Conservation (phyloP, 2,329 filamentous ascomycete species). For the Cladophialophora immunda region DNA sequence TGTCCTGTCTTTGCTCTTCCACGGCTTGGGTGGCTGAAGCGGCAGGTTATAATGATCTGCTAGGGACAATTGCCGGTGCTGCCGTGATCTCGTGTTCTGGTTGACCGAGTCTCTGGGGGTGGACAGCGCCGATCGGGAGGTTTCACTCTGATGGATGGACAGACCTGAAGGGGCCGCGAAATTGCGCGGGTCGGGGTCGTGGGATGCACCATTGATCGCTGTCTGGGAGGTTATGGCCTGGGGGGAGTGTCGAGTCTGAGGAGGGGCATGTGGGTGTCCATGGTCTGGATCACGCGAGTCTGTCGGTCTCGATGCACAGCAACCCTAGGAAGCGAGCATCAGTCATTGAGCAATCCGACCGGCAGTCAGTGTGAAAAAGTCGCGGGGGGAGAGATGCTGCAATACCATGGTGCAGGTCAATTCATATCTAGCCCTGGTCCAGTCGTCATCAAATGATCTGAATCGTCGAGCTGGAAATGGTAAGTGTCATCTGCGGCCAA, state of each 20-base stretch:
- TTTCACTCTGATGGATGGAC: conserved; percentile 32
- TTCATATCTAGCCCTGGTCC: conserved; percentile 7
- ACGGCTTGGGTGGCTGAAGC: conserved; percentile 67
- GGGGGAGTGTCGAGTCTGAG: conserved; percentile 32
- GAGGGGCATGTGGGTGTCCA: conserved; percentile 22
- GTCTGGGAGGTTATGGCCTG: conserved; percentile 39
- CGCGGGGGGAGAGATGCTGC: neutral
- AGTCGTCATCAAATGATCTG: conserved; percentile 6
- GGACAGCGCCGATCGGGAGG: conserved; percentile 33
- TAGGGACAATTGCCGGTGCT: conserved; percentile 44
- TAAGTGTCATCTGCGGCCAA: conserved; percentile 10
- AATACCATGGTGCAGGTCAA: conserved; percentile 32
- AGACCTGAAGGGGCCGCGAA: conserved; percentile 31
- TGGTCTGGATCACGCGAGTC: conserved; percentile 23
- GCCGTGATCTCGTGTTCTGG: conserved; percentile 19
- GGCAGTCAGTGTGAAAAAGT: neutral
- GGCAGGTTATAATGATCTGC: conserved; percentile 74
- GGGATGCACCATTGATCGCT: conserved; percentile 35
- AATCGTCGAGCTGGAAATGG: neutral
- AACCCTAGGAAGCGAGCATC: conserved; percentile 34
- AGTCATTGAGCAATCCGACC: conserved; percentile 4
- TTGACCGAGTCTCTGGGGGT: conserved; percentile 27
- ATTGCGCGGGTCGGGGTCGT: conserved; percentile 27
- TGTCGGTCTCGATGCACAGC: conserved; percentile 39
- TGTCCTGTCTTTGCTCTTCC: conserved; percentile 68